Evolutionary conservation across 2,329 filamentous ascomycete species (phyloP).

Genomic region (Aspergillus oerlinghausenensis): DNA sequence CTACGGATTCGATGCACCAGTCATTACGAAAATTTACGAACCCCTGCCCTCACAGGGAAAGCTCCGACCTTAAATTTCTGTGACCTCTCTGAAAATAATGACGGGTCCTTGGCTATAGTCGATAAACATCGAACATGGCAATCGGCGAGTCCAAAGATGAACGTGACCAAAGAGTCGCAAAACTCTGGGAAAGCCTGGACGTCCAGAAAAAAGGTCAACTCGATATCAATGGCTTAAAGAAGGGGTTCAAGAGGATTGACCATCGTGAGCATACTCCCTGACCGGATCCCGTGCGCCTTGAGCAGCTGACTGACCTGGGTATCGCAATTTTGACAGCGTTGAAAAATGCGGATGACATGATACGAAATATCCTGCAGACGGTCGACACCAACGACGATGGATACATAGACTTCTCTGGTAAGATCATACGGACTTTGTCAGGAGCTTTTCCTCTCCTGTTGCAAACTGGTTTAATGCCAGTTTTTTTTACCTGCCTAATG

Average conservation of each 20-base stretch:
- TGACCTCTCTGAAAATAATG: constrained; percentile 37
- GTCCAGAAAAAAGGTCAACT: constrained; percentile 71
- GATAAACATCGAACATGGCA: constrained; percentile 53
- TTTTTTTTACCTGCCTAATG: constrained; percentile 19
- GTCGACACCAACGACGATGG: constrained; percentile 87
- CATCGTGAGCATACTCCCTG: constrained; percentile 63
- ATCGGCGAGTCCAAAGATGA: constrained; percentile 68
- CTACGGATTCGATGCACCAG: constrained; percentile 23
- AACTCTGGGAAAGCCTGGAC: constrained; percentile 80
- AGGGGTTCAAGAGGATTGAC: constrained; percentile 80
- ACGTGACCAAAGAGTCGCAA: constrained; percentile 74
- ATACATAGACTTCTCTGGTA: constrained; percentile 86
- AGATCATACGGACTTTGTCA: constrained; percentile 24
- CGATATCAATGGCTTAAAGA: constrained; percentile 78
- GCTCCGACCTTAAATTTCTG: constrained; percentile 12
- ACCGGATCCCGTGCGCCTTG: constrained; percentile 16
- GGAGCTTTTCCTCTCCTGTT: constrained; percentile 1
- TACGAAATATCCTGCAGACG: constrained; percentile 71
- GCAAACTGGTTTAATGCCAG: constrained; percentile 15
- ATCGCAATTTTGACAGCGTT: constrained; percentile 50
- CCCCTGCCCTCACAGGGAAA: constrained; percentile 18
- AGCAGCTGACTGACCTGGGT: constrained; percentile 20
- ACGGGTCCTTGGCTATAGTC: constrained; percentile 45
- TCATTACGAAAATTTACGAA: constrained; percentile 11
- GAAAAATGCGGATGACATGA: constrained; percentile 85